phyloP scores from a whole-genome alignment of 2,329 filamentous ascomycete genomes.

The Cordyceps pruinosa region DNA sequence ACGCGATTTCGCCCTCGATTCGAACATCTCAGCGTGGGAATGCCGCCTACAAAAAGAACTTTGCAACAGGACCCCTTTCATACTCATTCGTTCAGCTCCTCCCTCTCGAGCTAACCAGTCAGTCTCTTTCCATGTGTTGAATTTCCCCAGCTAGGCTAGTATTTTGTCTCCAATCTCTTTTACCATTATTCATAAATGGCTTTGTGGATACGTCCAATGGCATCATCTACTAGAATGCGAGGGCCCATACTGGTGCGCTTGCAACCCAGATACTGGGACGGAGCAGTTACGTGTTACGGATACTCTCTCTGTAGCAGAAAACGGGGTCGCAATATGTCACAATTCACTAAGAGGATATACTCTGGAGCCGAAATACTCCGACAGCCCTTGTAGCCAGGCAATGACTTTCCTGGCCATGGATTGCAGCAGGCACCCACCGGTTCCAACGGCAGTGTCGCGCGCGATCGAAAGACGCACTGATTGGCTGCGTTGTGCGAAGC shows the following conservation, averaged over 20 bases:
- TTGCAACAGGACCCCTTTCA: too few species aligned
- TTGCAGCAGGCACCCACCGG: neutral
- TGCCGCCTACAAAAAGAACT: neutral
- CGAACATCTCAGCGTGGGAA: neutral
- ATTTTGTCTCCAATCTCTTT: neutral
- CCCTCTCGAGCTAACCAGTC: too few species aligned
- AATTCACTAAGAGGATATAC: neutral
- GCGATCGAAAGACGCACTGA: neutral
- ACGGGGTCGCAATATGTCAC: neutral
- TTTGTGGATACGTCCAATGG: conserved; percentile 4
- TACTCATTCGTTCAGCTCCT: too few species aligned
- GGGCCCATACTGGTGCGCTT: neutral
- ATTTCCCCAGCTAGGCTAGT: neutral
- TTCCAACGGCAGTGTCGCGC: neutral
- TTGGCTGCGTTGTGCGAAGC: neutral
- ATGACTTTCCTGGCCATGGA: neutral
- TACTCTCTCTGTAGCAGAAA: neutral
- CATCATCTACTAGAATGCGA: neutral
- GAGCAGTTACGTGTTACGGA: neutral
- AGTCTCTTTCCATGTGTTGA: neutral
- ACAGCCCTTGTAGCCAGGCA: neutral
- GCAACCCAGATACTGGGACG: neutral
- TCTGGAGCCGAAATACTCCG: neutral
- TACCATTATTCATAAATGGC: neutral
- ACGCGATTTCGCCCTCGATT: neutral